Evolutionary conservation across 768 basidiomycete genomes (phyloP).

Genomic region (Boletellus ananiceps): DNA sequence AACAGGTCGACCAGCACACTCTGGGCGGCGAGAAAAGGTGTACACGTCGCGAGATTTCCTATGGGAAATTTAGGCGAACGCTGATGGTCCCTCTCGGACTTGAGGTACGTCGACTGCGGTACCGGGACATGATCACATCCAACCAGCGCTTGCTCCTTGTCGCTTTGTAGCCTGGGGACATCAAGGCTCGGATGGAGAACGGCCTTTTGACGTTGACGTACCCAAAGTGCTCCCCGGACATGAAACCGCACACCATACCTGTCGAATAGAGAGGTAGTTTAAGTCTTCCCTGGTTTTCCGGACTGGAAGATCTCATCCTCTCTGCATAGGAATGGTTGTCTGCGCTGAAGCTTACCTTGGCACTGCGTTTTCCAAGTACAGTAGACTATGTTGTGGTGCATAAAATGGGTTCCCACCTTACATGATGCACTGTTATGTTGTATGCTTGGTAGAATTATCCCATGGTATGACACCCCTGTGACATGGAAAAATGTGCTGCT

Average conservation of each 20-base stretch:
- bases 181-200: neutral
- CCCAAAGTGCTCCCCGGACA: neutral
- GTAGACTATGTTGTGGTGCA: too few relatives aligned
- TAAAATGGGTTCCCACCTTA: too few relatives aligned
- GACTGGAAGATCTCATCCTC: neutral
- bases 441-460: too few relatives aligned
- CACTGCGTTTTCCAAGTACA: too few relatives aligned
- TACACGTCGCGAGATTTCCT: neutral
- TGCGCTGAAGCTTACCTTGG: too few relatives aligned
- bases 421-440: too few relatives aligned
- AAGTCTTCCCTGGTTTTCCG: too few relatives aligned
- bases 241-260: neutral
- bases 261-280: neutral
- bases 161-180: neutral
- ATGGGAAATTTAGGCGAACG: neutral
- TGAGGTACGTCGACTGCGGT: neutral
- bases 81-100: neutral
- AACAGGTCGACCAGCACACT: neutral
- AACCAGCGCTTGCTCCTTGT: neutral
- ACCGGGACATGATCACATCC: too few relatives aligned
- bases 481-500: too few relatives aligned
- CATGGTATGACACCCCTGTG: too few relatives aligned
- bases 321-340: too few relatives aligned
- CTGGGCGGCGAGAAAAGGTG: neutral
- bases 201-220: neutral